These are phyloP conservation scores for Cicer judaicum DNA, from an alignment of 306 rosid genomes.

Conservation along the genomic window DNA sequence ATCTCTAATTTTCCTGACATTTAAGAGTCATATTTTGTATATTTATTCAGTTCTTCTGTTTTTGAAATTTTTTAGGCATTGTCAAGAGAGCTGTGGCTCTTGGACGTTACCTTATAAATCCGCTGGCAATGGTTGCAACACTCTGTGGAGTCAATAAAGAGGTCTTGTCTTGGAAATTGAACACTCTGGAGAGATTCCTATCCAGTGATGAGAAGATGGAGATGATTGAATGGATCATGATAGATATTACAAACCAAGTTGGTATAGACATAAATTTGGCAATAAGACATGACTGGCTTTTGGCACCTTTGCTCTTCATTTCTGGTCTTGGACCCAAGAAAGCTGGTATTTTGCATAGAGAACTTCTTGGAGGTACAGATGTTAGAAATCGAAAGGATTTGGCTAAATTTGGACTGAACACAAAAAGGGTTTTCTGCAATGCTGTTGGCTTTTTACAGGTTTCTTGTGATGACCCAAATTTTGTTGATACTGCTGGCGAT, in stretches of 20 bases:
- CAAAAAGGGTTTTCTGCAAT: slow-evolving; percentile 53
- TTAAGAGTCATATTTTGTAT: not conserved
- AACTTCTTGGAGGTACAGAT: slow-evolving; percentile 45
- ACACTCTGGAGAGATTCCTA: slow-evolving; percentile 46
- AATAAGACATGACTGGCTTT: slow-evolving; percentile 52
- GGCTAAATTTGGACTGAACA: slow-evolving; percentile 49
- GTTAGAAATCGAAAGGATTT: slow-evolving; percentile 51
- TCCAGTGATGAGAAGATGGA: slow-evolving; percentile 54
- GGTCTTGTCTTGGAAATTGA: slow-evolving; percentile 53
- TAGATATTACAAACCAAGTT: slow-evolving; percentile 57
- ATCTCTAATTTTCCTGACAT: not conserved
- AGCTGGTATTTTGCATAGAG: slow-evolving; percentile 47
- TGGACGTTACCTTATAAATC: slow-evolving; percentile 59
- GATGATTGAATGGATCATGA: slow-evolving; percentile 61
- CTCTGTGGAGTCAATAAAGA: slow-evolving; percentile 55
- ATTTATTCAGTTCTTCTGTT: not conserved
- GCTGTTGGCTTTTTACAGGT: slow-evolving; percentile 56
- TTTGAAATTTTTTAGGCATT: slow-evolving; percentile 47
- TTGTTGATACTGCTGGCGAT: slow-evolving; percentile 39
- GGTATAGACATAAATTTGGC: slow-evolving; percentile 57
- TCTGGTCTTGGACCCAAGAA: slow-evolving; percentile 60
- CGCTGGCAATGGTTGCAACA: slow-evolving; percentile 63
- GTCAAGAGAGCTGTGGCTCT: slow-evolving; percentile 63
- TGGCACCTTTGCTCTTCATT: slow-evolving; percentile 57
- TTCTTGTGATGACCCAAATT: slow-evolving; percentile 42